Evolutionary conservation across 805 yeast genomes (phyloP).

Genomic region (Metschnikowia koreensis): DNA sequence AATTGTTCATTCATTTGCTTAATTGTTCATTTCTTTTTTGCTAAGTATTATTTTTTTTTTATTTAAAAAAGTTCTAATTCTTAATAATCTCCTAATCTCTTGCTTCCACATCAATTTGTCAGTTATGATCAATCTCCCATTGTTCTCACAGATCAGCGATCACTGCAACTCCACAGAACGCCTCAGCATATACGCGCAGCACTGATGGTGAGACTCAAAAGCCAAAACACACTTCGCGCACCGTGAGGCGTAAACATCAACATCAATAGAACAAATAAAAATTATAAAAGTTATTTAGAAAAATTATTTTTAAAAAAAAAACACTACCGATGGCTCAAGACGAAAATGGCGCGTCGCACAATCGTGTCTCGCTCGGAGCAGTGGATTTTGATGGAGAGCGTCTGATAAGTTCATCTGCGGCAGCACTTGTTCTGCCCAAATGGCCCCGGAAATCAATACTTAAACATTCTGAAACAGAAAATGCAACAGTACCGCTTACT

Average conservation of each 20-base stretch:
- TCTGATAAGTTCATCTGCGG: neutral
- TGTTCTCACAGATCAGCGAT: too few relatives aligned
- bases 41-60: too few relatives aligned
- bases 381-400: neutral
- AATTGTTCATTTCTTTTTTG: too few relatives aligned
- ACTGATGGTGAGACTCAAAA: neutral
- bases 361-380: neutral
- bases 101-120: too few relatives aligned
- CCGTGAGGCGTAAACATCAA: neutral
- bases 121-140: too few relatives aligned
- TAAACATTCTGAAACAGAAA: conserved; percentile 11
- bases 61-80: too few relatives aligned
- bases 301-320: neutral
- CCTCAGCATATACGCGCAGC: neutral
- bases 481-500: conserved; percentile 13
- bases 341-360: neutral
- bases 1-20: too few relatives aligned
- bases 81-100: too few relatives aligned
- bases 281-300: too few relatives aligned
- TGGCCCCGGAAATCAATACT: conserved; percentile 16
- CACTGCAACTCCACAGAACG: too few relatives aligned
- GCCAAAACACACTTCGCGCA: neutral
- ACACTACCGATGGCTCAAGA: neutral
- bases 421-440: conserved; percentile 1
- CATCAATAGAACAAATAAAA: neutral